These are phyloP conservation scores for Picochlorum sp. DNA, from an alignment of 139 green algal genomes.

Conservation along the genomic window DNA sequence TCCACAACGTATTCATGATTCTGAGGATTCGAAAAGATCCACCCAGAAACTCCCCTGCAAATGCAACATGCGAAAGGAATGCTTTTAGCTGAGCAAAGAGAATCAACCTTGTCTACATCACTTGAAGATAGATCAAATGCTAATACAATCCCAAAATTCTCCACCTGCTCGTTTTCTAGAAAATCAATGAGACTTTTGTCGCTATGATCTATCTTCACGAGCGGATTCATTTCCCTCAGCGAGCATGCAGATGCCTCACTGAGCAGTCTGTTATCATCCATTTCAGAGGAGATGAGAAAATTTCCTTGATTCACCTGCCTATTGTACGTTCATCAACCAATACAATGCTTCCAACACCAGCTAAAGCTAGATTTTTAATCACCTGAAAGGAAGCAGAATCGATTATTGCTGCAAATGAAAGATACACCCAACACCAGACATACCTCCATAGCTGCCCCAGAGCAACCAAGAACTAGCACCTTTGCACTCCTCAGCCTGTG, in stretches of 20 bases:
- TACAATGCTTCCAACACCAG: conserved; percentile 64
- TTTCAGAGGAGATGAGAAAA: conserved; percentile 55
- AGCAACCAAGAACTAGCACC: conserved; percentile 56
- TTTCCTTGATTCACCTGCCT: conserved; percentile 29
- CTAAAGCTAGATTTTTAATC: conserved; percentile 86
- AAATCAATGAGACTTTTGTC: conserved; percentile 9
- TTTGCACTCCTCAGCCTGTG: conserved; percentile 52
- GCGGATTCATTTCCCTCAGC: conserved; percentile 82
- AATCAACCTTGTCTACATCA: conserved; percentile 26
- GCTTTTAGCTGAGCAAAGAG: conserved; percentile 20
- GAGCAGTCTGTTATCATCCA: conserved; percentile 20
- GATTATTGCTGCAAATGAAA: neutral
- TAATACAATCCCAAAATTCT: conserved; percentile 45
- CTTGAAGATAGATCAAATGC: conserved; percentile 22
- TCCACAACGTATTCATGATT: conserved; percentile 43
- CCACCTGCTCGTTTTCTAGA: neutral
- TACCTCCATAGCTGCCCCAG: conserved; percentile 62
- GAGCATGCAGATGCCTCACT: conserved; percentile 44
- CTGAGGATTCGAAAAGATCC: conserved; percentile 63
- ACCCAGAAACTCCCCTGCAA: conserved; percentile 39
- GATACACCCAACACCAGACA: neutral
- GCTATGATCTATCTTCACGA: conserved; percentile 50
- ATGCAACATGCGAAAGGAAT: conserved; percentile 51
- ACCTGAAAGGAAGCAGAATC: conserved; percentile 42
- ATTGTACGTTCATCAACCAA: conserved; percentile 51